Conservation (phyloP, 306 rosid genomes). For the Cicer pinnatifidum region DNA sequence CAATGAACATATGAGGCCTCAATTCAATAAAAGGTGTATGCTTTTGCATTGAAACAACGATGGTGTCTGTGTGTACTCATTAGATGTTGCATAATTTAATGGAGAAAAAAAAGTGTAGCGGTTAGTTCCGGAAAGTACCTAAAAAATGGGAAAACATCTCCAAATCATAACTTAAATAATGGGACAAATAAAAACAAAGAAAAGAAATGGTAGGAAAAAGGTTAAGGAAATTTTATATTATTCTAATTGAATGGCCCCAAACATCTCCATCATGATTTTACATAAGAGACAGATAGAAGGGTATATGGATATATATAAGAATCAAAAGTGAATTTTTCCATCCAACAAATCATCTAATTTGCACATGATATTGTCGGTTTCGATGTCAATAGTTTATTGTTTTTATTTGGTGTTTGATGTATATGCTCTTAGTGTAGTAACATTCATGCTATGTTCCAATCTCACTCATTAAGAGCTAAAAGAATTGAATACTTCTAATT, state of each 20-base stretch:
- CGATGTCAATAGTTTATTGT: slow-evolving; percentile 45
- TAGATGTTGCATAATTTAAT: slow-evolving; percentile 36
- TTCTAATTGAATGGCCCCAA: slow-evolving; percentile 40
- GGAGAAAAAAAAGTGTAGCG: not conserved
- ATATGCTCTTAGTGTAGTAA: slow-evolving; percentile 21
- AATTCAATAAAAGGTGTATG: not conserved
- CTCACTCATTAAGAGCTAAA: slow-evolving; percentile 16
- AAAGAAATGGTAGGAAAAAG: slow-evolving; percentile 36
- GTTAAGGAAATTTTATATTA: slow-evolving; percentile 20
- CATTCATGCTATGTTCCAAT: slow-evolving; percentile 12
- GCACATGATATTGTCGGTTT: slow-evolving; percentile 63
- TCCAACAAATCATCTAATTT: slow-evolving; percentile 48
- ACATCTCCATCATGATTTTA: slow-evolving; percentile 48
- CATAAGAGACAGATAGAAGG: slow-evolving; percentile 50
- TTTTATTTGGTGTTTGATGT: slow-evolving; percentile 27
- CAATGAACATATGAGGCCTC: not conserved
- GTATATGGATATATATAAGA: slow-evolving; percentile 24
- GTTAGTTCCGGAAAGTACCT: slow-evolving; percentile 30
- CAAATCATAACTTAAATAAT: slow-evolving; percentile 27
- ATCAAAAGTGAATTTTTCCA: slow-evolving; percentile 39
- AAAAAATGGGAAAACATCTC: slow-evolving; percentile 26
- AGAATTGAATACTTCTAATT: not conserved
- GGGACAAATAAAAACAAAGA: slow-evolving; percentile 46
- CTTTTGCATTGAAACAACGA: not conserved
- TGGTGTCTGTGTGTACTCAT: slow-evolving; percentile 1